phyloP scores from a whole-genome alignment of 305 asterid species.

The Fraxinus platypoda region DNA sequence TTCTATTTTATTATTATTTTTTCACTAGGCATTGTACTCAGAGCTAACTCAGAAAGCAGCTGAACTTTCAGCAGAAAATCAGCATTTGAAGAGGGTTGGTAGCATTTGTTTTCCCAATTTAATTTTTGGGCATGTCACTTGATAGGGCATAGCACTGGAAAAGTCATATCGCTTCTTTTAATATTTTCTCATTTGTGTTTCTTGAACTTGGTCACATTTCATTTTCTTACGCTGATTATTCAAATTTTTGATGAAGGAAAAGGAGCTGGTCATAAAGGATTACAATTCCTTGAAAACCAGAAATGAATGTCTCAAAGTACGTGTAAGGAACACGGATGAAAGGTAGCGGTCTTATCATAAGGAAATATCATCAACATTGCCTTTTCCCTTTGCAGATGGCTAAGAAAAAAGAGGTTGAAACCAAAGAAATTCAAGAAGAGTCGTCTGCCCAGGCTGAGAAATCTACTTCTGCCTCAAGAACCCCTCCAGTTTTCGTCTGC shows the following conservation, averaged over 20 bases:
- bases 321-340: constrained; percentile 29
- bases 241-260: constrained; percentile 36
- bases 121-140: background rate
- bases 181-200: background rate
- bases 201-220: background rate
- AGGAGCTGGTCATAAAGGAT: constrained; percentile 47
- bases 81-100: constrained; percentile 51
- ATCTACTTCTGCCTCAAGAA: constrained; percentile 20
- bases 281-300: constrained; percentile 36
- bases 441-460: constrained; percentile 20
- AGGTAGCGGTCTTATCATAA: background rate
- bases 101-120: background rate
- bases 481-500: constrained; percentile 24
- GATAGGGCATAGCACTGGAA: background rate
- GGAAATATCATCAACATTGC: background rate
- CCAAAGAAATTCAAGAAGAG: constrained; percentile 21
- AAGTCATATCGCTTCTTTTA: background rate
- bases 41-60: constrained; percentile 46
- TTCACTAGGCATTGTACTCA: constrained; percentile 43
- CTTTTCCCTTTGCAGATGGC: constrained; percentile 32
- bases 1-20: background rate
- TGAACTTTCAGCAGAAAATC: constrained; percentile 45
- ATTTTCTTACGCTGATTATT: background rate
- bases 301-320: constrained; percentile 42
- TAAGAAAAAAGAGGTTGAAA: constrained; percentile 26